Conservation (phyloP, 306 rosid genomes). For the barrel medic (Medicago truncatula) region DNA sequence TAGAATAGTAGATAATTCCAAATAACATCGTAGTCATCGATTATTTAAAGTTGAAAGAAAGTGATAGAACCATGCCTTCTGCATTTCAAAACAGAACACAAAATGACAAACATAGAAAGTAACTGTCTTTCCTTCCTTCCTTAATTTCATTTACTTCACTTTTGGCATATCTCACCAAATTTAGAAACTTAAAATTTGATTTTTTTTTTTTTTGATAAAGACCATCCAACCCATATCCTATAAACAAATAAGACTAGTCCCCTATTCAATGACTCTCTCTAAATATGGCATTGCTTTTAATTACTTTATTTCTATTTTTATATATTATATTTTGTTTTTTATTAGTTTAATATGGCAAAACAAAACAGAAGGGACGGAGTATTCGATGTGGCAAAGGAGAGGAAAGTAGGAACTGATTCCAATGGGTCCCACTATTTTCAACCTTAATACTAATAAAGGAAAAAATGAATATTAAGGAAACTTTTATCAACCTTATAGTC, state of each 20-base stretch:
- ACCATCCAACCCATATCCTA: constrained; percentile 15
- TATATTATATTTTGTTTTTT: background rate
- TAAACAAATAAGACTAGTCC: constrained; percentile 21
- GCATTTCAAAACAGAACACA: constrained; percentile 29
- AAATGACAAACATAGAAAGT: constrained; percentile 40
- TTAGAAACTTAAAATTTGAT: constrained; percentile 36
- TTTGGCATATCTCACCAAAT: constrained; percentile 42
- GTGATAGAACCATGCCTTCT: constrained; percentile 41
- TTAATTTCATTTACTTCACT: constrained; percentile 21
- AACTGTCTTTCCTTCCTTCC: constrained; percentile 32
- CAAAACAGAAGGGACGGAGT: constrained; percentile 11
- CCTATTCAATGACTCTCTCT: constrained; percentile 32
- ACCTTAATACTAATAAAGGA: constrained; percentile 33
- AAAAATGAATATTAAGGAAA: constrained; percentile 10
- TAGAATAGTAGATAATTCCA: constrained; percentile 33
- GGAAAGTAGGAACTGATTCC: background rate
- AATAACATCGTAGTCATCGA: constrained; percentile 44
- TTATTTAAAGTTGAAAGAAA: constrained; percentile 42
- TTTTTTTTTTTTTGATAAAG: constrained; percentile 8
- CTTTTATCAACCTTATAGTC: constrained; percentile 39
- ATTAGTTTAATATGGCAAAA: constrained; percentile 11
- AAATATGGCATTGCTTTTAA: constrained; percentile 2
- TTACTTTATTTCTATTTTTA: background rate
- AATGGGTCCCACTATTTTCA: constrained; percentile 26
- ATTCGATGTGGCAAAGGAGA: constrained; percentile 15